These are phyloP conservation scores for Theobroma cacao DNA, from an alignment of 345 rosid genomes.

Conservation along the genomic window DNA sequence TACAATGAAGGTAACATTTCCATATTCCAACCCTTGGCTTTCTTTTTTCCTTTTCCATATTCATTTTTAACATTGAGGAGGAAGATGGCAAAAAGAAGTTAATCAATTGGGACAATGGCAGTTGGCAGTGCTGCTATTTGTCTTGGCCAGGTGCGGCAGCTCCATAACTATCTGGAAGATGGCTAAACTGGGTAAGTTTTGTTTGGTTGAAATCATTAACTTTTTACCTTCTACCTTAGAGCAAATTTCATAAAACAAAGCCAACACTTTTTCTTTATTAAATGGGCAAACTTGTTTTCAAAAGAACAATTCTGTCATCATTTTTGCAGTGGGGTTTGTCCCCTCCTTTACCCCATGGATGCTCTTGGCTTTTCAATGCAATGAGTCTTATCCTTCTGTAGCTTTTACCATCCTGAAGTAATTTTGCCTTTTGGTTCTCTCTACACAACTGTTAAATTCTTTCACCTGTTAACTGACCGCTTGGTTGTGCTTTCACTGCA, in stretches of 20 bases:
- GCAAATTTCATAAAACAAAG: background rate
- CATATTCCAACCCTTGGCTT: background rate
- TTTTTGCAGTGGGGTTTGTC: background rate
- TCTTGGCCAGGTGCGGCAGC: slow-evolving; percentile 77
- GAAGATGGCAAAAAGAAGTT: slow-evolving; percentile 12
- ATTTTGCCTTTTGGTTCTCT: background rate
- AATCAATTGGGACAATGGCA: slow-evolving; percentile 42
- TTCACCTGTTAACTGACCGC: background rate
- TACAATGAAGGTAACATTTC: slow-evolving; percentile 71
- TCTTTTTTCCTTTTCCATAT: no score
- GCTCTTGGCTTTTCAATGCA: no score
- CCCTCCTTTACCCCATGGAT: background rate
- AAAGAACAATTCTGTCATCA: background rate
- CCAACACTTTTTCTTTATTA: background rate
- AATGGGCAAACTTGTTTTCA: background rate
- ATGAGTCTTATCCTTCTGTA: no score
- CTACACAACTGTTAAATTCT: background rate
- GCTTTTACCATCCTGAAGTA: background rate
- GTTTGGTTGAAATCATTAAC: background rate
- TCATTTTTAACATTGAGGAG: background rate
- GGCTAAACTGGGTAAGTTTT: slow-evolving; percentile 68
- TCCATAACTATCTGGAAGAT: slow-evolving; percentile 87
- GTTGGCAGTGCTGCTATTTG: slow-evolving; percentile 85
- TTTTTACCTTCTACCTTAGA: background rate
- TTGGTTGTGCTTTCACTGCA: slow-evolving; percentile 1